Evolutionary conservation across 2,329 filamentous ascomycete species (phyloP).

Genomic region (Hypoxylon sp.): DNA sequence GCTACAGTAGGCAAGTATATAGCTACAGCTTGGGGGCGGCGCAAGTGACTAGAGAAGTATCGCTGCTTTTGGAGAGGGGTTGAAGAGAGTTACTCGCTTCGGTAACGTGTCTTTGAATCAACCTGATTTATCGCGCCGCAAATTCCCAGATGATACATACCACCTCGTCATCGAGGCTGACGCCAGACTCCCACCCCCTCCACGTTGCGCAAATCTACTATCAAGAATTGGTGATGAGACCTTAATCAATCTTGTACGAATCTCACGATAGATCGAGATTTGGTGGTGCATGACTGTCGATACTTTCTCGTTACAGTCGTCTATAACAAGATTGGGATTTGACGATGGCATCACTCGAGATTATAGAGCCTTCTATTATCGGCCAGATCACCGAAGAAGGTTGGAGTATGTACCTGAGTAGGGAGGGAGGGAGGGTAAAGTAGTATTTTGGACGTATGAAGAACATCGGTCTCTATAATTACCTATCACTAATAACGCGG

Average conservation of each 20-base stretch:
- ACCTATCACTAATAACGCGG: neutral
- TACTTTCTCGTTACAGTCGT: slow-evolving; percentile 13
- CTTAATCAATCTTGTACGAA: too few relatives aligned
- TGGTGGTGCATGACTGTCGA: slow-evolving; percentile 25
- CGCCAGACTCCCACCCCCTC: slow-evolving; percentile 5
- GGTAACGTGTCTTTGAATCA: too few relatives aligned
- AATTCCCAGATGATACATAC: slow-evolving; percentile 5
- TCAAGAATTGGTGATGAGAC: too few relatives aligned
- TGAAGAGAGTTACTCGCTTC: slow-evolving; percentile 7
- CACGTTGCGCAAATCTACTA: too few relatives aligned
- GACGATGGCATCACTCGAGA: slow-evolving; percentile 8
- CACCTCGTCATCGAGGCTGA: slow-evolving; percentile 33
- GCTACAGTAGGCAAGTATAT: neutral
- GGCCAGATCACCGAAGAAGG: too few relatives aligned
- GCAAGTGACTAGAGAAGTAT: neutral
- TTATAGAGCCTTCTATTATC: too few relatives aligned
- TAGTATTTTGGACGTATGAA: too few relatives aligned
- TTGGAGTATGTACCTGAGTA: too few relatives aligned
- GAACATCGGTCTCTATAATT: too few relatives aligned
- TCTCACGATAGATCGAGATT: slow-evolving; percentile 35
- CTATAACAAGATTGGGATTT: slow-evolving; percentile 2
- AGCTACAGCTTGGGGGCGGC: slow-evolving; percentile 13
- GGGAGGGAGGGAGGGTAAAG: too few relatives aligned
- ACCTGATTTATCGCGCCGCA: slow-evolving; percentile 12
- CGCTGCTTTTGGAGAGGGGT: slow-evolving; percentile 11